Evolutionary conservation across 1,139 yeast species (phyloP).

Genomic region (Schwanniomyces etchellsii): DNA sequence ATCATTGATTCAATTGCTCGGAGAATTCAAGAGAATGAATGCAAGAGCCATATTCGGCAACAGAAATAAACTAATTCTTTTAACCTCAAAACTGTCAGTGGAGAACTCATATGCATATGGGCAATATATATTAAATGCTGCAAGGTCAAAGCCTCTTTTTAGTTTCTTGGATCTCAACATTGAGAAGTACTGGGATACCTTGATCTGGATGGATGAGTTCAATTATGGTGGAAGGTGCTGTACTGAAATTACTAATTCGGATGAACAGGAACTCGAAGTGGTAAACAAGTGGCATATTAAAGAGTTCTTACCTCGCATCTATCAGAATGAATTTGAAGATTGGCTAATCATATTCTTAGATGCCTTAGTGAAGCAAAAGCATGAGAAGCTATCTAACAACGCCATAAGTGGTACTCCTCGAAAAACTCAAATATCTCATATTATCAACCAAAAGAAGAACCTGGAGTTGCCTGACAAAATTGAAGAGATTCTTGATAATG

Average conservation of each 20-base stretch:
- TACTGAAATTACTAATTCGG: constrained; percentile 48
- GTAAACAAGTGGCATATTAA: constrained; percentile 79
- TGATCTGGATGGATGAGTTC: constrained; percentile 91
- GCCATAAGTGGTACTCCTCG: constrained; percentile 49
- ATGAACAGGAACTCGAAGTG: constrained; percentile 52
- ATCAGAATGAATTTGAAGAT: constrained; percentile 79
- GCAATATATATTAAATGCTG: constrained; percentile 75
- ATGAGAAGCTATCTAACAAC: constrained; percentile 28
- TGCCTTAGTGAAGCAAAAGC: constrained; percentile 56
- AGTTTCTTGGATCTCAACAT: constrained; percentile 74
- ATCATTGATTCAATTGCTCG: constrained; percentile 72
- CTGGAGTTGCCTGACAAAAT: constrained; percentile 24
- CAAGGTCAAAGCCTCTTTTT: constrained; percentile 77
- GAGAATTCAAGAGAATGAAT: constrained; percentile 76
- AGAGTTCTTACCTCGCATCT: constrained; percentile 65
- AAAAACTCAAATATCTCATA: constrained; percentile 59
- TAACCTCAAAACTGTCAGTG: constrained; percentile 72
- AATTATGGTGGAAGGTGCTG: constrained; percentile 86
- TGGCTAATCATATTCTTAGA: constrained; percentile 81
- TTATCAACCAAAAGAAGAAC: constrained; percentile 40
- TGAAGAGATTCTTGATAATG: constrained; percentile 28
- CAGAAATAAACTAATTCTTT: constrained; percentile 66
- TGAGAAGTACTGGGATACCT: constrained; percentile 79
- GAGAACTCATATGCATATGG: constrained; percentile 92
- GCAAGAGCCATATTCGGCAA: constrained; percentile 77